Evolutionary conservation across 192 early-diverging fungal genomes (phyloP).

Genomic region (Gigaspora rosea): DNA sequence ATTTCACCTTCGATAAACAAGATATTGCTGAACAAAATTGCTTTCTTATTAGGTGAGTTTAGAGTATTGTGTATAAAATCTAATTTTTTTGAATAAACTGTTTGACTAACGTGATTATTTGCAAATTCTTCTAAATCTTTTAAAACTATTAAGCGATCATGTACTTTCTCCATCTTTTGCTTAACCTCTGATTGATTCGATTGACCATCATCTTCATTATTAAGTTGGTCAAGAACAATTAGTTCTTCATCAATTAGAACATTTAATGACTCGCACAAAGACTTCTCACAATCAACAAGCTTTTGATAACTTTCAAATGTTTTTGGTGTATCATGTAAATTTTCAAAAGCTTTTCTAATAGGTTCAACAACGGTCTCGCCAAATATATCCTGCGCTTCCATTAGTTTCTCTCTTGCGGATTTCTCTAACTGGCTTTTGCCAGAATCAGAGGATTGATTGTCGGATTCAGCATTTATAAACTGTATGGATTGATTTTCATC

Average conservation of each 20-base stretch:
- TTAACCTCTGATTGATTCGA: too few relatives aligned
- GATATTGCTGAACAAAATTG: not conserved
- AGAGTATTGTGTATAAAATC: not conserved
- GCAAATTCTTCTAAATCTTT: too few relatives aligned
- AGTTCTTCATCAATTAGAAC: not conserved
- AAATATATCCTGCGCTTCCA: too few relatives aligned
- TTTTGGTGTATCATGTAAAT: not conserved
- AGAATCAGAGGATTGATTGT: too few relatives aligned
- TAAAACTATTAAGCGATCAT: too few relatives aligned
- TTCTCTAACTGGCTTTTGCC: too few relatives aligned
- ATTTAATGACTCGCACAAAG: not conserved
- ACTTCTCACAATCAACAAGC: not conserved
- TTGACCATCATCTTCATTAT: too few relatives aligned
- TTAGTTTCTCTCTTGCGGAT: too few relatives aligned
- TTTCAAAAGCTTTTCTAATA: not conserved
- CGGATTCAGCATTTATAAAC: too few relatives aligned
- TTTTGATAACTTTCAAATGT: constrained; percentile 5
- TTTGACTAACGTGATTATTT: not conserved
- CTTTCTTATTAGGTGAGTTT: constrained; percentile 15
- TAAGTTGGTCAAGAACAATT: not conserved
- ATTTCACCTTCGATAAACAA: not conserved
- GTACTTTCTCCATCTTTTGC: too few relatives aligned
- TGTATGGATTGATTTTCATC: too few relatives aligned
- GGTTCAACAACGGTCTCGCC: too few relatives aligned
- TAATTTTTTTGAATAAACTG: not conserved